Evolutionary conservation across 129 eudicot species (phyloP).

Genomic region (Centella asiatica): DNA sequence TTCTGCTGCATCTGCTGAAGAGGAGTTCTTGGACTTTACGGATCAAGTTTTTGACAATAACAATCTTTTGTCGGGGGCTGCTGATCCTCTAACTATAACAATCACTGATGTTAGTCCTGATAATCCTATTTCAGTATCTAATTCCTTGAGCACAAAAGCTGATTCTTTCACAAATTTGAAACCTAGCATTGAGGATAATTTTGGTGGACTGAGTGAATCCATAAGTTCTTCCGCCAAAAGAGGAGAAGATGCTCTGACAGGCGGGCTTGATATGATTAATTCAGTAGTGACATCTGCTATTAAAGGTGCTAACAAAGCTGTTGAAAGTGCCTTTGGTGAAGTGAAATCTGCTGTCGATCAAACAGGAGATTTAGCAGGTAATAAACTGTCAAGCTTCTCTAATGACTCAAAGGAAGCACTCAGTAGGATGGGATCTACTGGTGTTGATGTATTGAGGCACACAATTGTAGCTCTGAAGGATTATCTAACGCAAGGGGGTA

Average conservation of each 20-base stretch:
- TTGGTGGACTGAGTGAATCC: conserved; percentile 32
- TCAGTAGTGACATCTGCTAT: conserved; percentile 30
- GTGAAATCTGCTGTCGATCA: conserved; percentile 28
- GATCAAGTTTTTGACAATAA: conserved; percentile 20
- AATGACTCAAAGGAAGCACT: conserved; percentile 42
- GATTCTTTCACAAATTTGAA: conserved; percentile 33
- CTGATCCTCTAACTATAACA: conserved; percentile 20
- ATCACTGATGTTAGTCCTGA: conserved; percentile 12
- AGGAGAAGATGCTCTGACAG: conserved; percentile 42
- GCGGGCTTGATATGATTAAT: conserved; percentile 30
- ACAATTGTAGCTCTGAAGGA: conserved; percentile 42
- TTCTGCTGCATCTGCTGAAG: conserved; percentile 18
- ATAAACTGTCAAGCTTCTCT: conserved; percentile 36
- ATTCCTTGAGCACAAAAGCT: conserved; percentile 28
- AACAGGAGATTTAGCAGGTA: conserved; percentile 40
- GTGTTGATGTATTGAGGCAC: conserved; percentile 55
- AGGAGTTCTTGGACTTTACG: conserved; percentile 16
- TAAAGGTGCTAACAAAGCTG: conserved; percentile 41
- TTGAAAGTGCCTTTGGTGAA: conserved; percentile 29
- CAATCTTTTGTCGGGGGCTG: conserved; percentile 16
- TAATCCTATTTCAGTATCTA: conserved; percentile 20
- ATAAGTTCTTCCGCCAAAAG: conserved; percentile 33
- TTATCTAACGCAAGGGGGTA: conserved; percentile 30
- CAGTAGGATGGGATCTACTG: conserved; percentile 38
- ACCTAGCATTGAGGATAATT: conserved; percentile 25